Conservation (phyloP, 495 filamentous ascomycete genomes). For the Xylaria castorea region DNA sequence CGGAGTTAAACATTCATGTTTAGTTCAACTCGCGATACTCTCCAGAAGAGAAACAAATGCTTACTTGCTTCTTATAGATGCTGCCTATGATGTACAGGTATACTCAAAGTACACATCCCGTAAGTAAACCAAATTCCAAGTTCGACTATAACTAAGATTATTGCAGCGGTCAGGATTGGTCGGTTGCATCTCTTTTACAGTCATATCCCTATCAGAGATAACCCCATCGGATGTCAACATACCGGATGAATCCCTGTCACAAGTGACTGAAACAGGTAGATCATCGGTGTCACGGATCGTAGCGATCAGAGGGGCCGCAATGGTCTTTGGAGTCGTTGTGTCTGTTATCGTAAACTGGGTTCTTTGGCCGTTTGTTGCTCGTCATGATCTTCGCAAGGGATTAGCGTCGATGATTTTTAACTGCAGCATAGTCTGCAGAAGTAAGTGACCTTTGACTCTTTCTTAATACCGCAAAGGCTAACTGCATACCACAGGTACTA, state of each 20-base stretch:
- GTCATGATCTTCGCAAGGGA: constrained; percentile 64
- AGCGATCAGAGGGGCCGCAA: constrained; percentile 55
- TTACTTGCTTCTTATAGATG: constrained; percentile 42
- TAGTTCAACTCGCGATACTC: neutral
- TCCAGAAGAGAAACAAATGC: neutral
- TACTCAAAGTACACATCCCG: constrained; percentile 61
- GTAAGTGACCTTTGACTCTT: constrained; percentile 28
- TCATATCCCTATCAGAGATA: constrained; percentile 15
- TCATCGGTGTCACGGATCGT: constrained; percentile 50
- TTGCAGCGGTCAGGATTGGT: constrained; percentile 54
- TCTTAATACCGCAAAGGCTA: neutral
- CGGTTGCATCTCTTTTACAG: constrained; percentile 59
- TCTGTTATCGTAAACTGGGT: constrained; percentile 63
- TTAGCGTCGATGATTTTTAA: constrained; percentile 62
- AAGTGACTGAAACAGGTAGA: constrained; percentile 41
- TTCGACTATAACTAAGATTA: neutral
- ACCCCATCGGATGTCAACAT: neutral
- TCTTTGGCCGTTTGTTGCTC: constrained; percentile 65
- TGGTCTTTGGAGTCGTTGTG: constrained; percentile 58
- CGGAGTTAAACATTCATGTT: neutral
- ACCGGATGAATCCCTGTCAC: constrained; percentile 17
- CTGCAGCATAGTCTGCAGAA: constrained; percentile 58
- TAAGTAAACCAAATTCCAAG: constrained; percentile 29
- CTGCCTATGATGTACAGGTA: constrained; percentile 64
- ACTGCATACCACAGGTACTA: constrained; percentile 45